A percentile compares a stretch with the other conserved stretches of the same genome.
Evolutionary conservation across 1,284 basidiomycete genomes (phyloP).

Genomic region (Ceratobasidium sp.): DNA sequence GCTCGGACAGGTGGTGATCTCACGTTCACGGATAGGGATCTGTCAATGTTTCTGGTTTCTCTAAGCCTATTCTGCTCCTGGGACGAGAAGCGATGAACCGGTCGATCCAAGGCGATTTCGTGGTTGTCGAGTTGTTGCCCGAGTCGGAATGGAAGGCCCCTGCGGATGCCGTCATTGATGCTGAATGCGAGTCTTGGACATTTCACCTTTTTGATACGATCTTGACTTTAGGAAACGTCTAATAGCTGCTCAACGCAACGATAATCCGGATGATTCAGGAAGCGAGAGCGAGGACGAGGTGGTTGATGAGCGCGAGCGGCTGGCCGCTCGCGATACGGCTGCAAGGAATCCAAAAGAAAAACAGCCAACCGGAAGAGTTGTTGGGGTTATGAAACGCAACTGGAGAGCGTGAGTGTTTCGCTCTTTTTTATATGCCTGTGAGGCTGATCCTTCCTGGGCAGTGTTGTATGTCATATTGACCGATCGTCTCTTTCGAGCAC

Average conservation of each 20-base stretch:
- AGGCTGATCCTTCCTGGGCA: not conserved
- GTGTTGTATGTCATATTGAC: conserved; percentile 95
- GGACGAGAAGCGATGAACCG: conserved; percentile 96
- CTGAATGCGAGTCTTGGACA: conserved; percentile 69
- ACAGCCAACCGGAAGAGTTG: conserved; percentile 91
- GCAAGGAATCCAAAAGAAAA: conserved; percentile 53
- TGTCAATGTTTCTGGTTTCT: conserved; percentile 75
- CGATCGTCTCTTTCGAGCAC: conserved; percentile 83
- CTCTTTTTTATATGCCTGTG: not conserved
- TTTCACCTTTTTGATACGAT: not conserved
- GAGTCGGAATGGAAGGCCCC: conserved; percentile 93
- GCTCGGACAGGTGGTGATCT: not conserved
- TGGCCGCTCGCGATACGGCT: conserved; percentile 31
- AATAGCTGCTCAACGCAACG: conserved; percentile 82
- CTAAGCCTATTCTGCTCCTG: conserved; percentile 83
- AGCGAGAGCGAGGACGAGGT: conserved; percentile 61
- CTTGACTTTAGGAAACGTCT: not conserved
- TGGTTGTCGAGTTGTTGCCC: conserved; percentile 88
- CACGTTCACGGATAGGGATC: conserved; percentile 63
- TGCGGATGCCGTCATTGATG: conserved; percentile 91
- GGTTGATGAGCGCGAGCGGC: not conserved
- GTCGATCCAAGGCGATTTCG: conserved; percentile 91
- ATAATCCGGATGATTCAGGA: conserved; percentile 85
- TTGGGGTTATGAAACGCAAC: conserved; percentile 93
- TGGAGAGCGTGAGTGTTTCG: conserved; percentile 81